These are phyloP conservation scores for Miamiensis avidus DNA, from an alignment of 169 alveolate genomes.

Conservation along the genomic window DNA sequence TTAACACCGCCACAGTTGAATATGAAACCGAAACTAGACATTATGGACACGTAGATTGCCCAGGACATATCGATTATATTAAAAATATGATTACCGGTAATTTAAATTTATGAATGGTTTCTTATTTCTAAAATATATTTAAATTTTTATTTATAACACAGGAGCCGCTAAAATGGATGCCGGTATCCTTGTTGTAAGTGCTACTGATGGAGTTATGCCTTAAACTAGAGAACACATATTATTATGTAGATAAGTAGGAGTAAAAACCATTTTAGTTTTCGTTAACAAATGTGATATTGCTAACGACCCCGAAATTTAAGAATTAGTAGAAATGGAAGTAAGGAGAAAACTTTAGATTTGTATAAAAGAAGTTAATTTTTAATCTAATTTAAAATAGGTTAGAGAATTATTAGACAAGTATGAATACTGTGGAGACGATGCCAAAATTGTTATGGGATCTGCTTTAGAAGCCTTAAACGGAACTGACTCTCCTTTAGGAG, in stretches of 20 bases:
- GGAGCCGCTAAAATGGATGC: slow-evolving; percentile 97
- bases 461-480: slow-evolving; percentile 87
- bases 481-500: slow-evolving; percentile 64
- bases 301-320: slow-evolving; percentile 92
- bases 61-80: slow-evolving; percentile 97
- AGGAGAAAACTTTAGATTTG: too few relatives aligned
- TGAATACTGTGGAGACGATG: slow-evolving; percentile 91
- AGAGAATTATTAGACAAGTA: slow-evolving; percentile 87
- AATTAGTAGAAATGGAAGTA: slow-evolving; percentile 95
- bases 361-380: too few relatives aligned
- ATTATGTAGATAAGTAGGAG: slow-evolving; percentile 91
- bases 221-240: slow-evolving; percentile 91
- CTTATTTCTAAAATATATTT: too few relatives aligned
- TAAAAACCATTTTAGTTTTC: slow-evolving; percentile 90
- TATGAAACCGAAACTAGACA: slow-evolving; percentile 87
- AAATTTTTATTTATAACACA: background rate
- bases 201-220: slow-evolving; percentile 98
- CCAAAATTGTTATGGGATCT: slow-evolving; percentile 91
- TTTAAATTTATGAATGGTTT: too few relatives aligned
- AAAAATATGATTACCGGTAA: slow-evolving; percentile 94
- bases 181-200: slow-evolving; percentile 94
- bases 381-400: background rate
- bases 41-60: slow-evolving; percentile 97
- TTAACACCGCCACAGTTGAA: slow-evolving; percentile 88
- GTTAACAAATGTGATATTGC: slow-evolving; percentile 93